Evolutionary conservation across 2,329 filamentous ascomycete species (phyloP), one percentile per base, ranked within the genome.

Genomic region (Lecanicillium sp.): DNA sequence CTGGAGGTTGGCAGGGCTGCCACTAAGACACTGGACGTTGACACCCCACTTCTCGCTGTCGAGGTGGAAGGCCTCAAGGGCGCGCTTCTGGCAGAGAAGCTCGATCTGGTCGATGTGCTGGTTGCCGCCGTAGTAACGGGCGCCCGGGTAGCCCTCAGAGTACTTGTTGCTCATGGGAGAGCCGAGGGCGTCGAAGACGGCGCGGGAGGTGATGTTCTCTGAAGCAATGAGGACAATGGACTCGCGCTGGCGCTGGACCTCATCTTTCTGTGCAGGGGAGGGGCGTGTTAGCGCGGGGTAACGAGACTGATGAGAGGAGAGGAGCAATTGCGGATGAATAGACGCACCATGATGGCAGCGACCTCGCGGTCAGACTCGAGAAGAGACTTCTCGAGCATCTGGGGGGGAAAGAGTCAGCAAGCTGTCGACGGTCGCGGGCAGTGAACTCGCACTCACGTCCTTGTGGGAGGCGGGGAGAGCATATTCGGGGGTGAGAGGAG

Each of bases 101-200:
- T 98, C 93, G 62, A 96, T 90, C 71, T 88, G 79, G 70, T 98
- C 93, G 59, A 98, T 98, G 79, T 93, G 89, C 79, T 98, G 87
- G 77, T 98, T 98, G 65, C 93, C 93, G 66, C 93, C 93, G 65
- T 98, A 98, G 81, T 98, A 98, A 71, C 93, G 86, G 61, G 93
- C 93, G 67, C 93, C 93, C 58, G 93, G 93, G 71, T 95, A 95
- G 57, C 93, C 93, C 78, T 98, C 93, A 15, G 90, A 96, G 81
- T 98, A 98, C 78, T 98, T 98, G 82, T 98, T 95, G 71, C 87
- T 89, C 87, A 93, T 94, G 68, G 87, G 86, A 51, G 84, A 90
- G 63, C 93, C 93, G 57, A 98, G 83, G 52, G 93, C 93, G 74
- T 98, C 90, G 75, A 95, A 95, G 63, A 98, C 93, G 62, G 93